These are phyloP conservation scores for Bothia castanella DNA, from an alignment of 1,284 basidiomycete genomes.

Conservation along the genomic window DNA sequence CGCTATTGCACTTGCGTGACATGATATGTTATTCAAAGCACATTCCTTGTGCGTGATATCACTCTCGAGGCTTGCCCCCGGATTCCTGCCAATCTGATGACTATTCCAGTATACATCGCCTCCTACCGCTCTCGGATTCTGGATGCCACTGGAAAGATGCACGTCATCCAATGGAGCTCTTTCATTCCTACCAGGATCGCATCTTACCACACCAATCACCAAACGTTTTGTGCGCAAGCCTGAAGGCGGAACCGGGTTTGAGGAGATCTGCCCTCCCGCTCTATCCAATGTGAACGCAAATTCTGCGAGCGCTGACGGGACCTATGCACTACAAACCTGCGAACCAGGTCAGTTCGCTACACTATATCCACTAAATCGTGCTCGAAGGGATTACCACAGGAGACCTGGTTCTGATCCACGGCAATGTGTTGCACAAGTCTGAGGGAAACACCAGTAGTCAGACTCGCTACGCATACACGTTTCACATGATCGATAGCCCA, in stretches of 20 bases:
- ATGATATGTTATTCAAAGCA: conserved; percentile 39
- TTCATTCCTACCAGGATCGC: conserved; percentile 90
- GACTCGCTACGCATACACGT: conserved; percentile 90
- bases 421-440: conserved; percentile 84
- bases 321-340: conserved; percentile 72
- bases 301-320: conserved; percentile 31
- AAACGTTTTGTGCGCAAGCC: conserved; percentile 81
- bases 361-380: background rate
- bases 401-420: conserved; percentile 87
- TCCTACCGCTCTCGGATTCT: conserved; percentile 88
- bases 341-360: conserved; percentile 60
- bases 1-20: background rate
- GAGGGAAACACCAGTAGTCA: conserved; percentile 69
- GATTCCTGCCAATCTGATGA: background rate
- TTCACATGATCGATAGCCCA: conserved; percentile 83
- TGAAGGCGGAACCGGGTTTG: conserved; percentile 76
- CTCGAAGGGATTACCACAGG: conserved; percentile 40
- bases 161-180: conserved; percentile 83
- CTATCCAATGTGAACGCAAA: conserved; percentile 29
- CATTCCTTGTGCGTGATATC: conserved; percentile 59
- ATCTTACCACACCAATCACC: conserved; percentile 65
- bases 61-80: background rate
- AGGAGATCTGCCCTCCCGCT: conserved; percentile 46
- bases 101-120: conserved; percentile 80
- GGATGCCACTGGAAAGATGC: conserved; percentile 92